Base-by-base conservation (phyloP, 163 green algal species). In the Chloromonas sp. region DNA sequence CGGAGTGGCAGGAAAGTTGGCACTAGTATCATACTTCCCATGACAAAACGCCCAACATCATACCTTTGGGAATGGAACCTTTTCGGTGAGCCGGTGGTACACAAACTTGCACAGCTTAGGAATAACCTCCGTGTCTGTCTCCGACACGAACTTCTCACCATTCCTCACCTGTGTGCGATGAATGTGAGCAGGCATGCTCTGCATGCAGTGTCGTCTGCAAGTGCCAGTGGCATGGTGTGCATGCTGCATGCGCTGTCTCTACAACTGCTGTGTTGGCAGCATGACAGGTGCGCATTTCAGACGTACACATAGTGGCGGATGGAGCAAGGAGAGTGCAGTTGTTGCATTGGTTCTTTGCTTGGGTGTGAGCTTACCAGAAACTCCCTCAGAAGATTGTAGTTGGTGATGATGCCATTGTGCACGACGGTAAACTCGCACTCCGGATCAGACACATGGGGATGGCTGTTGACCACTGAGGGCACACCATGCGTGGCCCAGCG, bases 351-450 rank as follows among this genome's bases (percentile, higher is more conserved):
- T 36, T 36, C 36, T 36, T 36, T 36, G 36, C 36, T 36, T 36
- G 36, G 36, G 36, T 36, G 36, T 36, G 36, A 36, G 36, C 86
- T 3, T 84, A 96, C 92, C 90, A 98, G 88, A 87, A 97, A 97
- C 15, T 94, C 90, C 70, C 95, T 95, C 0, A 98, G 85, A 8
- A 94, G 86, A 84, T 94, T 91, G 91, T 96, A 98, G 93, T 99
- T 99, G 60, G 97, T 99, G 93, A 99, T 98, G 89, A 99, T 99
- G 71, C 97, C 97, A 84, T 99, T 99, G 94, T 99, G 97, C 61
- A 99, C 97, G 8, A 99, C 96, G 15, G 98, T 90, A 89, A 99
- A 99, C 86, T 98, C 93, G 83, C 93, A 89, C 61, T 88, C 89
- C 0, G 87, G 61, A 84, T 92, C 91, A 70, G 93, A 96, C 1